These are phyloP conservation scores for Alternaria conjuncta DNA, from an alignment of 2,329 filamentous ascomycete genomes.

Conservation along the genomic window DNA sequence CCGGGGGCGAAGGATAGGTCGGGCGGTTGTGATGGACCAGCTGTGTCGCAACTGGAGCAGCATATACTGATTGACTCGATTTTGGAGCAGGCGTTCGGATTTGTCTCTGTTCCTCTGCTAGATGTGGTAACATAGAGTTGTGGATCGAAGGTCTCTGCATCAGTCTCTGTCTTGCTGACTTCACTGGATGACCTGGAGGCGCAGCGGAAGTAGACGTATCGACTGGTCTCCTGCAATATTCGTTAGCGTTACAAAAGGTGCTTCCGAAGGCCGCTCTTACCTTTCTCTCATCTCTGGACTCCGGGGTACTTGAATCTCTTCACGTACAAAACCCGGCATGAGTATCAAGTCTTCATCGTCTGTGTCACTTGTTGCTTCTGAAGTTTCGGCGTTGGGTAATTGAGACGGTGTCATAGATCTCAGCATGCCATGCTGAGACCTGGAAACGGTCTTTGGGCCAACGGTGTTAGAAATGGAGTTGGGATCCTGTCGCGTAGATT, in stretches of 20 bases:
- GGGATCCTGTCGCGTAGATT: not conserved
- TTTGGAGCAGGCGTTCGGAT: not conserved
- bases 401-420: not conserved
- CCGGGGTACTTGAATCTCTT: conserved; percentile 8
- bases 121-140: conserved; percentile 17
- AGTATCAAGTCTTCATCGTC: conserved; percentile 12
- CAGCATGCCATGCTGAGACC: not conserved
- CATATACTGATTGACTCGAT: too few species aligned
- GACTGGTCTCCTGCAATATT: conserved; percentile 2
- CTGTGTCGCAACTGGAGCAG: conserved; percentile 2
- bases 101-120: not conserved
- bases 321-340: not conserved
- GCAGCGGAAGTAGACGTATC: conserved; percentile 3
- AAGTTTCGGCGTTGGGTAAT: not conserved
- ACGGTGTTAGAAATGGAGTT: not conserved
- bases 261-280: not conserved
- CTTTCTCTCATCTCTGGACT: not conserved
- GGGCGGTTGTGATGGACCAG: not conserved
- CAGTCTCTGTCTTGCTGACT: conserved; percentile 25
- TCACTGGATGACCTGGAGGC: conserved; percentile 2
- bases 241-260: not conserved
- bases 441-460: not conserved
- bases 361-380: conserved; percentile 8
- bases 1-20: not conserved
- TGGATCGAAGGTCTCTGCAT: conserved; percentile 29